Conservation (phyloP, 2,329 filamentous ascomycete species). For the Penicillium glabrum region DNA sequence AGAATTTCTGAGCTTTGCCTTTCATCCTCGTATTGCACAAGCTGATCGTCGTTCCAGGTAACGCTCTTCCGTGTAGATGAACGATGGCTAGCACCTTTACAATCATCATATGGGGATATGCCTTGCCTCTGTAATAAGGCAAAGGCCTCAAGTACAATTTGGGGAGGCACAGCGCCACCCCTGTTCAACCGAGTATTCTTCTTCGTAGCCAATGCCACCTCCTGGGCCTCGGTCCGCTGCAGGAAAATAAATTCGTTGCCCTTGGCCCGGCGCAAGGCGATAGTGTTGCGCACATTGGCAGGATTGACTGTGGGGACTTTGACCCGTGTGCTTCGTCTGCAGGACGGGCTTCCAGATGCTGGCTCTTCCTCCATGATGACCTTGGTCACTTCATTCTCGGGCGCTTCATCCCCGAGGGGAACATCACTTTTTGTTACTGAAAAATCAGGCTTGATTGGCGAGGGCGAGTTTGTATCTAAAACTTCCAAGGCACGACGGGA, state of each 20-base stretch:
- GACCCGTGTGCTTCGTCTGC: conserved; percentile 39
- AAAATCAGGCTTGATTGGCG: conserved; percentile 30
- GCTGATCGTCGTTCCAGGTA: conserved; percentile 40
- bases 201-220: conserved; percentile 42
- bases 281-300: conserved; percentile 35
- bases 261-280: conserved; percentile 45
- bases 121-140: conserved; percentile 12
- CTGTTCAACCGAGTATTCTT: conserved; percentile 46
- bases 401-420: conserved; percentile 7
- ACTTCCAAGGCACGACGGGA: conserved; percentile 37
- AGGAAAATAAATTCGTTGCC: conserved; percentile 48
- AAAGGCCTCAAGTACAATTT: conserved; percentile 28
- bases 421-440: conserved; percentile 30
- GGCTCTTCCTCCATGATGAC: conserved; percentile 19
- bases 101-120: background rate
- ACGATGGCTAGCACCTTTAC: background rate
- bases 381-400: conserved; percentile 11
- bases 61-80: conserved; percentile 28
- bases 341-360: conserved; percentile 26
- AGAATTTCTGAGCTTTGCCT: conserved; percentile 11
- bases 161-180: conserved; percentile 37
- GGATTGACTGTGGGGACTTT: conserved; percentile 24
- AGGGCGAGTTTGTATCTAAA: conserved; percentile 41
- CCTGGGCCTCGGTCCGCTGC: conserved; percentile 42
- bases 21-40: conserved; percentile 36